Evolutionary conservation across 176 grass and related monocot species (phyloP), one percentile per base, ranked within the genome.

Genomic region (Musa beccarii): DNA sequence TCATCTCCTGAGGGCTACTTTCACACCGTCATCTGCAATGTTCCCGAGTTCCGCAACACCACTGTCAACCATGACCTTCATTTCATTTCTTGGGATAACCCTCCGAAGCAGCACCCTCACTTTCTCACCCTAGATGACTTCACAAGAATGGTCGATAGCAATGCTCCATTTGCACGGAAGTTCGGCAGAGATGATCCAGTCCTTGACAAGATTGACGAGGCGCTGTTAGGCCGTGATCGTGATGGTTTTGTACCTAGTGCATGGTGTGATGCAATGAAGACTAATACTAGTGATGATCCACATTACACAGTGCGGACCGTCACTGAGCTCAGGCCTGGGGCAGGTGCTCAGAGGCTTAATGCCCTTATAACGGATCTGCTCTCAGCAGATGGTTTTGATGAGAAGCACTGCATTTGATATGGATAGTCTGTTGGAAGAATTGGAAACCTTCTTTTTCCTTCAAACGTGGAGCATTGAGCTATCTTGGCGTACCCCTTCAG

Each of bases 41-140:
- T 88, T 9, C 86, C 84, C 1, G 96, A 99, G 75, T 99, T 99
- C 65, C 69, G 70, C 24, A 99, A 99, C 83, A 92, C 96, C 2
- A 99, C 96, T 20, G 91, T 99, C 8, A 99, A 99, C 81, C 91
- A 99, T 68, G 96, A 99, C 71, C 84, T 99, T 49, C 96, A 99
- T 85, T 99, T 95, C 81, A 99, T 99, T 67, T 95, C 96, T 50
- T 99, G 96, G 96, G 96, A 99, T 66, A 99, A 95, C 79, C 96
- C 96, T 59, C 96, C 96, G 26, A 99, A 99, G 88, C 96, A 99
- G 61, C 96, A 99, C 57, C 96, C 96, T 16, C 96, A 99, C 76
- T 89, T 89, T 64, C 86, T 99, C 56, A 95, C 89, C 9, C 43
- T 92, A 0, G 71, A 85, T 67, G 89, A 99, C 71, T 92, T 80